These are phyloP conservation scores for Suillus discolor DNA, from an alignment of 768 basidiomycete genomes.

Conservation along the genomic window DNA sequence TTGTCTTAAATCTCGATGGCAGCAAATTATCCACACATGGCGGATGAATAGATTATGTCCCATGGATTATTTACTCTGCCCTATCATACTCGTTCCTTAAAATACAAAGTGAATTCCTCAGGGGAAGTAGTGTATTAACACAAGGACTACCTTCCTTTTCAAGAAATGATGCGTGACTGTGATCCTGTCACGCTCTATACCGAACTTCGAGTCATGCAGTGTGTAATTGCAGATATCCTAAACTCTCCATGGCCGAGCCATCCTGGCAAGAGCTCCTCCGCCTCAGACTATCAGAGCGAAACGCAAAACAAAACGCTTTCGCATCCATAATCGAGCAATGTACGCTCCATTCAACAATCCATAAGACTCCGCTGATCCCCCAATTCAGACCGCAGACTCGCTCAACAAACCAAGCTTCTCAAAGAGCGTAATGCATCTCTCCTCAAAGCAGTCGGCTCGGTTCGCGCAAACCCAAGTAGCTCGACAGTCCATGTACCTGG, in stretches of 20 bases:
- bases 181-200: background rate
- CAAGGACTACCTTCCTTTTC: background rate
- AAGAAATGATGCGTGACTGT: constrained; percentile 1
- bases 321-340: constrained; percentile 92
- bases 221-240: background rate
- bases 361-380: constrained; percentile 17
- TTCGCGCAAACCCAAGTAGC: constrained; percentile 61
- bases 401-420: constrained; percentile 88
- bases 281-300: constrained; percentile 79
- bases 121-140: background rate
- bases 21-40: background rate
- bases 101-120: background rate
- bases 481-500: constrained; percentile 64
- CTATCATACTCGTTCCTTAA: background rate
- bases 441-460: constrained; percentile 78
- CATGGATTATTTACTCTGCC: background rate
- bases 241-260: constrained; percentile 68
- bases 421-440: constrained; percentile 92
- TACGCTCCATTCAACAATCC: constrained; percentile 29
- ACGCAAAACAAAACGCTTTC: constrained; percentile 79
- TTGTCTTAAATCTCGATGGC: background rate
- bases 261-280: constrained; percentile 84
- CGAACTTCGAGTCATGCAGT: background rate
- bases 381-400: constrained; percentile 74
- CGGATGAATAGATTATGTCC: too few species aligned